phyloP scores from a whole-genome alignment of 2,329 filamentous ascomycete species.

The Xylaria sp. region DNA sequence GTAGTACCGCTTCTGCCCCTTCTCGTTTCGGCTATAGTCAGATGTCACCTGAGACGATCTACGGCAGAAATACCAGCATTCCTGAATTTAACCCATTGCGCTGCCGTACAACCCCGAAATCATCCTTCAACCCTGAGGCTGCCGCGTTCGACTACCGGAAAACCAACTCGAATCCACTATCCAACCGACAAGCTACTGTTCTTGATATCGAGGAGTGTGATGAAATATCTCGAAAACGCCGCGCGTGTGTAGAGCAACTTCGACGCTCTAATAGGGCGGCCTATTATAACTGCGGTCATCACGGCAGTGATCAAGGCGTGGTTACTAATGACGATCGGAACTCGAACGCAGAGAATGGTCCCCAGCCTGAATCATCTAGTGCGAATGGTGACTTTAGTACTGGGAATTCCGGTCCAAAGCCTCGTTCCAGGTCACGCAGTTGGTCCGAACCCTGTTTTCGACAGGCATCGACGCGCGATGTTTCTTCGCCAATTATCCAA shows the following conservation, averaged over 20 bases:
- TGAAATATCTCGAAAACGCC: background rate
- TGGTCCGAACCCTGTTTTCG: background rate
- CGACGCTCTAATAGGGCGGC: constrained; percentile 18
- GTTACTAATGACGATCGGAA: too few species aligned
- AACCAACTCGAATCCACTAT: background rate
- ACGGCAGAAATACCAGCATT: too few species aligned
- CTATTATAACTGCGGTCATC: background rate
- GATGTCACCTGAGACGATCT: background rate
- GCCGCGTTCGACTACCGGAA: background rate
- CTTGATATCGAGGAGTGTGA: background rate
- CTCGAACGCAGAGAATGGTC: background rate
- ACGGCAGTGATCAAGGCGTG: background rate
- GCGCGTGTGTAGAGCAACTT: constrained; percentile 18
- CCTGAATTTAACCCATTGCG: background rate
- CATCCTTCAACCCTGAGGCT: background rate
- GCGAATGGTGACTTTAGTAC: too few species aligned
- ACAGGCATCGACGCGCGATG: background rate
- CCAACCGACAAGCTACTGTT: background rate
- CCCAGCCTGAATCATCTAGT: background rate
- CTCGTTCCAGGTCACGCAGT: background rate
- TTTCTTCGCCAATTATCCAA: background rate
- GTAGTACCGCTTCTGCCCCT: background rate
- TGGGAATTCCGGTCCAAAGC: too few species aligned
- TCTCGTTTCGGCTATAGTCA: background rate
- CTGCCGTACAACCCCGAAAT: background rate